Evolutionary conservation across 2,329 filamentous ascomycete species (phyloP), one percentile per base, ranked within the genome.

Genomic region (Fusarium sp.): DNA sequence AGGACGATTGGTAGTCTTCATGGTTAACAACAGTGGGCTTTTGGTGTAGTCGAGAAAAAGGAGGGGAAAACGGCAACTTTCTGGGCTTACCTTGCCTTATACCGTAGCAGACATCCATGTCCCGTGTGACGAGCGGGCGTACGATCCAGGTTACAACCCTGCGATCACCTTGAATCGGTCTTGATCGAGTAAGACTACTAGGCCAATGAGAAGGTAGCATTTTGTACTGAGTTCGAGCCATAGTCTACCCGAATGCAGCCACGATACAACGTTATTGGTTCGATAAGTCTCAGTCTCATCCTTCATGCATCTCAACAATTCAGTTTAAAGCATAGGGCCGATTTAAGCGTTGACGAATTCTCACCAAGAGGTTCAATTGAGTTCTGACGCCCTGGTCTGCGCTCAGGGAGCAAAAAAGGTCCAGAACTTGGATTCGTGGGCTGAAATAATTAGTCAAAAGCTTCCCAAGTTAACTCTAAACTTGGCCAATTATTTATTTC

Each of bases 1-100:
- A 3, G 83, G 80, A 5, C 75, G 74, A 48, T 77, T 77, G 17
- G 63, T 54, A 4, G 71, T 75, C 46, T 74, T 66, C 61, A 70
- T 71, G 50, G 5, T 59, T 35, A 6, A 11, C 5, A 58, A 7
- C 32, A 14, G 4, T 20, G 6, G 18, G 11, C 6, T 8, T n/a
- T n/a, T 2, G 23, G 26, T 40, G 26, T 10, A 20, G 14, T 2
- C 30, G 14, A n/a, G 20, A 2, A 17, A 14, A 30, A 17, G 46
- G 45, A 23, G 42, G 44, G 33, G 15, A 14, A 27, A 27, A 23
- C 17, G 23, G 52, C 27, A 7, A 7, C 9, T 20, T 30, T 20
- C 9, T 26, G 42, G 55, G 49, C 18, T 33, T 55, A 13, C 5
- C 26, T n/a, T 4, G 6, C 41, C n/a, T 46, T 23, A n/a, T 67